These are phyloP conservation scores for Mimosa bimucronata DNA, from an alignment of 306 rosid species.

Conservation along the genomic window DNA sequence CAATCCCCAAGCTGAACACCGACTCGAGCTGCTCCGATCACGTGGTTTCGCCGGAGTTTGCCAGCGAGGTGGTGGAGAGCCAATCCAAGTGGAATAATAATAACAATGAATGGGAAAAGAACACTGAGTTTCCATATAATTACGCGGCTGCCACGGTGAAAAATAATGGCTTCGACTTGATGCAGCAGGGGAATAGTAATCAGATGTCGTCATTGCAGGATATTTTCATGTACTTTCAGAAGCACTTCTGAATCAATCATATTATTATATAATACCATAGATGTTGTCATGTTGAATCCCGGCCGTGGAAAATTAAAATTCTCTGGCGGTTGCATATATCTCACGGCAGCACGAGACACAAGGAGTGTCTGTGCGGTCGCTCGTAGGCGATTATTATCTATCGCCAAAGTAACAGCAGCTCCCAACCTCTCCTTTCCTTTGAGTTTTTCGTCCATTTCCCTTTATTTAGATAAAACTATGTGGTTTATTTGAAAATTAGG, in stretches of 20 bases:
- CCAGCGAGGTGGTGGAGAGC: slow-evolving; percentile 74
- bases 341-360: slow-evolving; percentile 57
- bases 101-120: slow-evolving; percentile 57
- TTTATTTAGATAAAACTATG: no score
- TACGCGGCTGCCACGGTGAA: slow-evolving; percentile 49
- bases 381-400: neutral
- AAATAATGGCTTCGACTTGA: slow-evolving; percentile 32
- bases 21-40: slow-evolving; percentile 80
- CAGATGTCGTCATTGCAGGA: slow-evolving; percentile 80
- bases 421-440: no score
- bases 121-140: slow-evolving; percentile 47
- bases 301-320: no score
- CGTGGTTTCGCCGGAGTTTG: slow-evolving; percentile 69
- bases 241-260: slow-evolving; percentile 41
- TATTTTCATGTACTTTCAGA: slow-evolving; percentile 67
- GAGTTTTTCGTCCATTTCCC: no score
- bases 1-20: slow-evolving; percentile 61
- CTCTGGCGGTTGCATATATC: no score
- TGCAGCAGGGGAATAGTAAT: slow-evolving; percentile 44
- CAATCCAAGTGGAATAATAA: slow-evolving; percentile 64
- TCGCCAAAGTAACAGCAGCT: no score
- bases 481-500: no score
- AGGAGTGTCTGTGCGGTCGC: slow-evolving; percentile 39
- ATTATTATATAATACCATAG: no score
- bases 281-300: no score